Percentiles rank a stretch among this genome's conserved stretches.
Conservation (phyloP, 2,329 filamentous ascomycete genomes). For the Ceratocystis harringtonii region DNA sequence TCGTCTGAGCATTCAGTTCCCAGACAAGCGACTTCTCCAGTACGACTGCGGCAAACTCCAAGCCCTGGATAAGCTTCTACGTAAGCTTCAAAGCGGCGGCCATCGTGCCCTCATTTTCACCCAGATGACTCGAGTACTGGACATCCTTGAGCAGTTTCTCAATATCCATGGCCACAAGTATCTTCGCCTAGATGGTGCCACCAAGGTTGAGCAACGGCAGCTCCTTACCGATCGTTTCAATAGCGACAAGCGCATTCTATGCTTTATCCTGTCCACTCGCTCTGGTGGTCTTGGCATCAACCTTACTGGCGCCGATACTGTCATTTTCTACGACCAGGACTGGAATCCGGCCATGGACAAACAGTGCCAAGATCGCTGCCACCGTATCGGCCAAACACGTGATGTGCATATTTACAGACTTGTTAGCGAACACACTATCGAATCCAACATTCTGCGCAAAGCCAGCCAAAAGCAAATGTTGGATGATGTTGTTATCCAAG, state of each 20-base stretch:
- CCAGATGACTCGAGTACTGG: conserved; percentile 97
- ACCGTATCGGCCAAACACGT: conserved; percentile 91
- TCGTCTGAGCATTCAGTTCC: conserved; percentile 87
- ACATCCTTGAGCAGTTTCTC: conserved; percentile 93
- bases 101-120: conserved; percentile 96
- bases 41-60: conserved; percentile 98
- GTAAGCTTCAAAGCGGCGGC: conserved; percentile 72
- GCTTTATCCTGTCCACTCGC: conserved; percentile 87
- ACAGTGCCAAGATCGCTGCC: conserved; percentile 92
- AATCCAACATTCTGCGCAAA: conserved; percentile 93
- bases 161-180: conserved; percentile 98
- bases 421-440: conserved; percentile 85
- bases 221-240: conserved; percentile 96
- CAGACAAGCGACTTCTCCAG: conserved; percentile 87
- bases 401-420: conserved; percentile 97
- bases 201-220: conserved; percentile 88
- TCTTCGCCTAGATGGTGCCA: conserved; percentile 86
- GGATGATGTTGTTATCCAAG: conserved; percentile 95
- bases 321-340: conserved; percentile 97
- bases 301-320: conserved; percentile 86
- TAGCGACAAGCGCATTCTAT: conserved; percentile 77
- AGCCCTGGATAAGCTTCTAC: conserved; percentile 68
- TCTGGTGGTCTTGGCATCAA: conserved; percentile 95
- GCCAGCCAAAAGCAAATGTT: conserved; percentile 96
- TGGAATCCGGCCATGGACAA: conserved; percentile 99